Evolutionary conservation across 1,139 yeast genomes (phyloP).

Genomic region (Suhomyces bokatorum): DNA sequence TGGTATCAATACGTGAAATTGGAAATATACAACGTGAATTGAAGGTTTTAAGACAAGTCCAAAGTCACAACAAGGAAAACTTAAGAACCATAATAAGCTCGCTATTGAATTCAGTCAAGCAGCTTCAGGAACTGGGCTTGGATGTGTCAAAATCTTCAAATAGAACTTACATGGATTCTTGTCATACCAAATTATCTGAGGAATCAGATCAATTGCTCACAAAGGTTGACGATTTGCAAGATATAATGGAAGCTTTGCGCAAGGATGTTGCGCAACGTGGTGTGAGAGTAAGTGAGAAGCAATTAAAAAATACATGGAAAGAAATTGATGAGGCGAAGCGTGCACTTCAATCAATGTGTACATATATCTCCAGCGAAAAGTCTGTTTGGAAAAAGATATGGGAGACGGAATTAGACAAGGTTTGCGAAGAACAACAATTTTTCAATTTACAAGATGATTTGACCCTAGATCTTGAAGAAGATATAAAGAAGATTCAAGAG

Average conservation of each 20-base stretch:
- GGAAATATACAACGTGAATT: conserved; percentile 53
- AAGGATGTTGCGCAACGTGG: conserved; percentile 94
- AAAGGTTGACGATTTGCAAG: conserved; percentile 88
- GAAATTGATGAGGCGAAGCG: conserved; percentile 62
- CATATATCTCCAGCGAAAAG: conserved; percentile 67
- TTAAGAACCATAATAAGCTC: conserved; percentile 46
- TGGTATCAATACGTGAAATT: conserved; percentile 23
- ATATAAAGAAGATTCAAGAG: conserved; percentile 74
- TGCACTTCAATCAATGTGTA: conserved; percentile 55
- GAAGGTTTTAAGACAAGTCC: conserved; percentile 64
- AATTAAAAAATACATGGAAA: conserved; percentile 62
- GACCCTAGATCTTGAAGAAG: conserved; percentile 76
- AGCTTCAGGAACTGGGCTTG: conserved; percentile 47
- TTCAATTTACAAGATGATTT: conserved; percentile 87
- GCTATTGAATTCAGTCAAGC: conserved; percentile 49
- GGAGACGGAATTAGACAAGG: conserved; percentile 88
- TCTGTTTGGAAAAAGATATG: conserved; percentile 89
- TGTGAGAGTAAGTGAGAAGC: conserved; percentile 76
- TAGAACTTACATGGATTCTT: conserved; percentile 72
- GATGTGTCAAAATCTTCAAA: conserved; percentile 49
- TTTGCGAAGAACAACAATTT: conserved; percentile 92
- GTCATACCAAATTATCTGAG: conserved; percentile 71
- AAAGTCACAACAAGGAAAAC: conserved; percentile 42
- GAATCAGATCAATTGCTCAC: conserved; percentile 77
- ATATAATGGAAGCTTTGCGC: conserved; percentile 82